These are phyloP conservation scores for Pleomassaria siparia DNA, from an alignment of 2,329 filamentous ascomycete genomes.

Conservation along the genomic window DNA sequence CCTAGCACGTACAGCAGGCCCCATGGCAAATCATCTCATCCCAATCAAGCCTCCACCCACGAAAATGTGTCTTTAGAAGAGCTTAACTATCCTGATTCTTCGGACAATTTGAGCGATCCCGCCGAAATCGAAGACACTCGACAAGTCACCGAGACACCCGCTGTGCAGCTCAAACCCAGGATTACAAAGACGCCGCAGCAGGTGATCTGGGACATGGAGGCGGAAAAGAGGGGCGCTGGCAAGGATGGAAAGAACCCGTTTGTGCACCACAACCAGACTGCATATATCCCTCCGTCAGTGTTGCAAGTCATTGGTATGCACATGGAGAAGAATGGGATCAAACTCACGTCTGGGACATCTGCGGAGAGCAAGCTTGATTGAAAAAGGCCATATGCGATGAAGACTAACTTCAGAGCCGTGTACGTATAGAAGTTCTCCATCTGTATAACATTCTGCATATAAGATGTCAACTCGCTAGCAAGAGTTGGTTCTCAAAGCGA, in stretches of 20 bases:
- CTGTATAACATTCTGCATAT: not conserved
- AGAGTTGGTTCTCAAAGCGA: too few relatives aligned
- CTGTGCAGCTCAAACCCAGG: not conserved
- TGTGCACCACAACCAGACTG: not conserved
- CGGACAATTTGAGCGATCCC: too few relatives aligned
- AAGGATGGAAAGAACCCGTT: not conserved
- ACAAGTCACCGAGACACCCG: not conserved
- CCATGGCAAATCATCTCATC: too few relatives aligned
- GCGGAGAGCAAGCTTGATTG: not conserved
- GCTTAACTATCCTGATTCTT: too few relatives aligned
- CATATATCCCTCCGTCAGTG: constrained; percentile 35
- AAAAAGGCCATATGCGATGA: too few relatives aligned
- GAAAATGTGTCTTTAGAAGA: too few relatives aligned
- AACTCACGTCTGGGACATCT: not conserved
- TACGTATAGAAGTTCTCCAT: not conserved
- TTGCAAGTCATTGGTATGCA: constrained; percentile 47
- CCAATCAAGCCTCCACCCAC: too few relatives aligned
- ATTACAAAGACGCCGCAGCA: constrained; percentile 17
- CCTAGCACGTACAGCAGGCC: not conserved
- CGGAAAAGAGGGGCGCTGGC: too few relatives aligned
- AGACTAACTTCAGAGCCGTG: not conserved
- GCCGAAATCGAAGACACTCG: too few relatives aligned
- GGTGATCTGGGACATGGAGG: constrained; percentile 31
- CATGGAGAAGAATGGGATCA: constrained; percentile 33
- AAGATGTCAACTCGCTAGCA: too few relatives aligned